phyloP scores from a whole-genome alignment of 495 filamentous ascomycete genomes.

The Penicillium mononematosum region DNA sequence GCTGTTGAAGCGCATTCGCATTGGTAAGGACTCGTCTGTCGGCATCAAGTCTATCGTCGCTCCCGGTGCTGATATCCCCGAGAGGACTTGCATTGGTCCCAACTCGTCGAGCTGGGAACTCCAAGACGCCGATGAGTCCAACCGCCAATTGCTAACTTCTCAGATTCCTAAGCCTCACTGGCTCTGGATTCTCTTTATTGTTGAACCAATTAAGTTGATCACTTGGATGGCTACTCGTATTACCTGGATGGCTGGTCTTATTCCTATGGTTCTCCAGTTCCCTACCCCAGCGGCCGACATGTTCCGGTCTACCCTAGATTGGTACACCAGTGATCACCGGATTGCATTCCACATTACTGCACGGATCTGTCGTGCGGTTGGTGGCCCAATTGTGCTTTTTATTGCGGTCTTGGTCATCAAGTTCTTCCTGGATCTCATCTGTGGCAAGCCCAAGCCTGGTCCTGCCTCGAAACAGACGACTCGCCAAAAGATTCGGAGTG shows the following conservation, averaged over 20 bases:
- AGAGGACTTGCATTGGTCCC: constrained; percentile 43
- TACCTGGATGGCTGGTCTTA: constrained; percentile 41
- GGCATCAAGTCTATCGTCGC: constrained; percentile 42
- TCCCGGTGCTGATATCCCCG: constrained; percentile 39
- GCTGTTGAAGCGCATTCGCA: constrained; percentile 42
- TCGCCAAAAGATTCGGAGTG: constrained; percentile 34
- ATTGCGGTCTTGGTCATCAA: constrained; percentile 28
- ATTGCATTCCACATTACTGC: constrained; percentile 44
- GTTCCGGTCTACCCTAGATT: constrained; percentile 32
- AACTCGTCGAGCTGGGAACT: constrained; percentile 49
- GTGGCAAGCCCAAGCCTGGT: constrained; percentile 31
- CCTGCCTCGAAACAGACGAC: constrained; percentile 23
- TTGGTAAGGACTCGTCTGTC: constrained; percentile 36
- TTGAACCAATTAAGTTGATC: constrained; percentile 30
- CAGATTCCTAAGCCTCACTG: constrained; percentile 36
- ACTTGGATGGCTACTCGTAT: constrained; percentile 29
- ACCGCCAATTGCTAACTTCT: constrained; percentile 32
- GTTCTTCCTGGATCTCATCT: constrained; percentile 25
- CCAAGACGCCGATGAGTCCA: constrained; percentile 37
- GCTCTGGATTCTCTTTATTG: constrained; percentile 27
- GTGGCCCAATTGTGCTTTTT: constrained; percentile 39
- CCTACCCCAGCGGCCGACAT: constrained; percentile 20
- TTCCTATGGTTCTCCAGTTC: constrained; percentile 32
- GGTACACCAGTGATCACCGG: constrained; percentile 38
- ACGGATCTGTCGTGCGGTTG: constrained; percentile 27